phyloP scores from a whole-genome alignment of 2,329 filamentous ascomycete genomes.

The Fusarium palustre region DNA sequence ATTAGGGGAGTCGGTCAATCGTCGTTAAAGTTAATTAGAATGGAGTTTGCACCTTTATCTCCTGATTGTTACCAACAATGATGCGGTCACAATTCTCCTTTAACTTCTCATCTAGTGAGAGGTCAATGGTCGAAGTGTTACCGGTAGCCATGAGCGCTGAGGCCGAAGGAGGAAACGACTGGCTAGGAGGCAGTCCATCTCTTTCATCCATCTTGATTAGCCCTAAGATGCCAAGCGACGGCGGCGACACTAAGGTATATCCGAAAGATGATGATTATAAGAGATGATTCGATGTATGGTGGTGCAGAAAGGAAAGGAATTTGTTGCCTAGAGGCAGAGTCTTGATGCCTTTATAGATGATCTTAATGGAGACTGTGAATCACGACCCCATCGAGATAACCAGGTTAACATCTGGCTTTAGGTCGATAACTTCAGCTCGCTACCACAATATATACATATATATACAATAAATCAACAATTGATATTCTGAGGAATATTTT shows the following conservation, averaged over 20 bases:
- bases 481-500: background rate
- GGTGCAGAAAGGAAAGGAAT: background rate
- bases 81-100: background rate
- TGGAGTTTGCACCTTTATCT: slow-evolving; percentile 13
- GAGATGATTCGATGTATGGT: background rate
- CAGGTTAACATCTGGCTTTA: no score
- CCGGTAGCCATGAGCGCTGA: background rate
- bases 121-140: slow-evolving; percentile 9
- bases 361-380: slow-evolving; percentile 4
- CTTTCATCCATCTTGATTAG: slow-evolving; percentile 10
- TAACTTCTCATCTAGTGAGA: background rate
- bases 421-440: no score
- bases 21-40: background rate
- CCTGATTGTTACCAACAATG: background rate
- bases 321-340: background rate
- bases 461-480: background rate
- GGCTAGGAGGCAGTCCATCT: background rate
- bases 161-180: slow-evolving; percentile 1
- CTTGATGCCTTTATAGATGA: slow-evolving; percentile 3
- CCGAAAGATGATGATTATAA: background rate
- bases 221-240: background rate
- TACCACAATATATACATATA: background rate
- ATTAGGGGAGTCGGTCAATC: background rate
- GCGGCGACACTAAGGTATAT: background rate
- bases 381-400: background rate